Evolutionary conservation across 805 yeast species (phyloP).

Genomic region (Zygoascus ofunaensis): DNA sequence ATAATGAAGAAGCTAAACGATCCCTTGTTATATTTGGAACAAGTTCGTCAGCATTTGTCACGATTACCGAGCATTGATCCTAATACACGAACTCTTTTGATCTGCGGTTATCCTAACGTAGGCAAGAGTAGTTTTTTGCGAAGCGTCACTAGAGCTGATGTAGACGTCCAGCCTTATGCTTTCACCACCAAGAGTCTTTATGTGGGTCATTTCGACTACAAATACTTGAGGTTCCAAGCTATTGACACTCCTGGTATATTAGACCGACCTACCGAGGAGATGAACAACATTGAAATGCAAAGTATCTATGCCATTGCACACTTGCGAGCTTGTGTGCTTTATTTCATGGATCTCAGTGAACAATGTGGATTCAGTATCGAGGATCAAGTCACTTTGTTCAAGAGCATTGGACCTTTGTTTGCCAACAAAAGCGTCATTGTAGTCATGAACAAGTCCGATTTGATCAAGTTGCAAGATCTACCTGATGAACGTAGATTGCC

Average conservation of each 20-base stretch:
- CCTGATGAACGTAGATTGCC: slow-evolving; percentile 65
- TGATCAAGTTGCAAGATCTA: slow-evolving; percentile 76
- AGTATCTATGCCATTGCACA: slow-evolving; percentile 98
- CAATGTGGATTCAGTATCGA: slow-evolving; percentile 98
- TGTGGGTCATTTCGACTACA: slow-evolving; percentile 98
- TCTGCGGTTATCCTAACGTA: slow-evolving; percentile 98
- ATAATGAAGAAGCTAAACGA: slow-evolving; percentile 92
- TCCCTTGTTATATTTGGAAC: slow-evolving; percentile 87
- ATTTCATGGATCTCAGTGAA: slow-evolving; percentile 97
- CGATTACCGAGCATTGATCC: slow-evolving; percentile 98
- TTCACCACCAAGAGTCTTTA: slow-evolving; percentile 96
- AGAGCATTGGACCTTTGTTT: slow-evolving; percentile 92
- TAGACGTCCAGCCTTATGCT: slow-evolving; percentile 98
- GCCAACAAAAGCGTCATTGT: slow-evolving; percentile 95
- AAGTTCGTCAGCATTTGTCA: slow-evolving; percentile 98
- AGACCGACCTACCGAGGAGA: slow-evolving; percentile 98
- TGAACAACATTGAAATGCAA: slow-evolving; percentile 99
- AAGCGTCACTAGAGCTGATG: slow-evolving; percentile 95
- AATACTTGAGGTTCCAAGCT: slow-evolving; percentile 95
- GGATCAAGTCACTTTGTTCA: slow-evolving; percentile 94
- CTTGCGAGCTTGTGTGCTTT: slow-evolving; percentile 88
- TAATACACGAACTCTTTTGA: slow-evolving; percentile 91
- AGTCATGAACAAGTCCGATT: slow-evolving; percentile 91
- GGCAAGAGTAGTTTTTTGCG: slow-evolving; percentile 94
- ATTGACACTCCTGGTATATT: slow-evolving; percentile 98